Percentiles rank a stretch among this genome's conserved stretches.
These are phyloP conservation scores for Camillea tinctor DNA, from an alignment of 2,329 filamentous ascomycete genomes.

Conservation along the genomic window DNA sequence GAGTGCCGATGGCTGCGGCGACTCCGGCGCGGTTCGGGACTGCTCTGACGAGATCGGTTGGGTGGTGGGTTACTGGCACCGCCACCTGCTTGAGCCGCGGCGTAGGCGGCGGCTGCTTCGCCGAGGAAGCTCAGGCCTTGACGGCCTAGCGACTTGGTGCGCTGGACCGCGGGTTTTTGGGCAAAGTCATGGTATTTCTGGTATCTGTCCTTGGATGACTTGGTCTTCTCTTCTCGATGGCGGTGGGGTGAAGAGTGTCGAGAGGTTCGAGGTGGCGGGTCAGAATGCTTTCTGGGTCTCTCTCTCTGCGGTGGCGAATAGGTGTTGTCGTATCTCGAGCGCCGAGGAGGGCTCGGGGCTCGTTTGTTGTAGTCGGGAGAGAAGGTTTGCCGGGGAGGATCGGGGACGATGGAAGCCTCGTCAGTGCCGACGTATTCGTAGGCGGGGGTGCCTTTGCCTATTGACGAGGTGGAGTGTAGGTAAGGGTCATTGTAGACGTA, in stretches of 20 bases:
- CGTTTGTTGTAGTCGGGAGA: constrained; percentile 18
- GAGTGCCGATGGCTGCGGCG: constrained; percentile 20
- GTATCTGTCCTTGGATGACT: constrained; percentile 8
- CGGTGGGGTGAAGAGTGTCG: not conserved
- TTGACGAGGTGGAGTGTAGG: constrained; percentile 20
- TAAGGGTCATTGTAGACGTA: constrained; percentile 31
- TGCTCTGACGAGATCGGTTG: constrained; percentile 13
- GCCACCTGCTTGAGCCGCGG: constrained; percentile 24
- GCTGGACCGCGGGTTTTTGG: constrained; percentile 26
- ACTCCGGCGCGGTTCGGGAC: constrained; percentile 9
- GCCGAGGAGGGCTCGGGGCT: constrained; percentile 27
- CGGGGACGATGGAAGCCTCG: constrained; percentile 17
- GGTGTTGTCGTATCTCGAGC: constrained; percentile 14
- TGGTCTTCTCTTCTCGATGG: constrained; percentile 10
- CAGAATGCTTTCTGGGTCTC: constrained; percentile 9
- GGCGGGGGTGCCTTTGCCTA: constrained; percentile 9
- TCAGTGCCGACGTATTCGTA: constrained; percentile 33
- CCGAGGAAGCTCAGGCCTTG: constrained; percentile 27
- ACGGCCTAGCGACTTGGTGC: constrained; percentile 25
- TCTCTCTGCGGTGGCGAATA: constrained; percentile 16
- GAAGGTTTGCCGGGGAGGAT: constrained; percentile 13
- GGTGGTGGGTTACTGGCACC: constrained; percentile 6
- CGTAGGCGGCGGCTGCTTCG: constrained; percentile 30
- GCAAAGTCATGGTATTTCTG: constrained; percentile 19
- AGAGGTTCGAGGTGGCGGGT: constrained; percentile 2